A percentile compares a stretch with the other conserved stretches of the same genome.
Evolutionary conservation across 2,329 filamentous ascomycete genomes (phyloP).

Genomic region (Cercospora sp.): DNA sequence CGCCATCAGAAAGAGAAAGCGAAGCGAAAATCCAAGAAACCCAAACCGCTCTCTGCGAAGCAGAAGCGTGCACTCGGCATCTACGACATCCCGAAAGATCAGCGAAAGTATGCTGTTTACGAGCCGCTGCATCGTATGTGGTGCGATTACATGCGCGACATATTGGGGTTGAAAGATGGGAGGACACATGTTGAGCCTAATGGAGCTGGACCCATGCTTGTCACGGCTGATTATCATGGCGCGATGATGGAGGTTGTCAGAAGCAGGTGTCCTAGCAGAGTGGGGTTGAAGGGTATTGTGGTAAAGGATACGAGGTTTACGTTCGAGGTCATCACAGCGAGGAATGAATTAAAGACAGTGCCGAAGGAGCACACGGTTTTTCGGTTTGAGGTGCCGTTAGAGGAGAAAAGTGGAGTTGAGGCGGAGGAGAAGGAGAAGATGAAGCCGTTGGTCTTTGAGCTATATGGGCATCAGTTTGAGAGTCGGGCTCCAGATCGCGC

Average conservation of each 20-base stretch:
- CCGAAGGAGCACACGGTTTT: slow-evolving; percentile 93
- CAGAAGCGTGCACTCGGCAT: slow-evolving; percentile 72
- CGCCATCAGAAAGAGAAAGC: slow-evolving; percentile 38
- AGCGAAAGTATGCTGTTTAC: slow-evolving; percentile 73
- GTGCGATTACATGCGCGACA: slow-evolving; percentile 79
- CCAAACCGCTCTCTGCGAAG: slow-evolving; percentile 72
- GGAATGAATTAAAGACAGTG: slow-evolving; percentile 70
- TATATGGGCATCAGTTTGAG: slow-evolving; percentile 85
- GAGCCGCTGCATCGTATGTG: slow-evolving; percentile 75
- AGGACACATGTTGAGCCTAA: slow-evolving; percentile 55
- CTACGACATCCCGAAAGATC: slow-evolving; percentile 69
- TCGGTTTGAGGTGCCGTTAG: slow-evolving; percentile 65
- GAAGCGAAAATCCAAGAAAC: slow-evolving; percentile 49
- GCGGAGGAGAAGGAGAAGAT: slow-evolving; percentile 25
- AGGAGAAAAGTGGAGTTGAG: slow-evolving; percentile 23
- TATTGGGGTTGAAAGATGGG: slow-evolving; percentile 59
- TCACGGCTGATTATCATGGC: slow-evolving; percentile 87
- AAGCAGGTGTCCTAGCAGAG: slow-evolving; percentile 75
- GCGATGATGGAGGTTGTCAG: slow-evolving; percentile 79
- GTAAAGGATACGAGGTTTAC: slow-evolving; percentile 83
- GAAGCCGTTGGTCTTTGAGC: slow-evolving; percentile 70
- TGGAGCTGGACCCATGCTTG: slow-evolving; percentile 70
- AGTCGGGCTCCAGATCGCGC: slow-evolving; percentile 79
- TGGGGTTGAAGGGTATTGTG: slow-evolving; percentile 83
- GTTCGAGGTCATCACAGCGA: slow-evolving; percentile 77